A percentile compares a stretch with the other conserved stretches of the same genome.
Evolutionary conservation across 371 early-diverging fungal genomes (phyloP).

Genomic region (Caulochytrium protostelioides): DNA sequence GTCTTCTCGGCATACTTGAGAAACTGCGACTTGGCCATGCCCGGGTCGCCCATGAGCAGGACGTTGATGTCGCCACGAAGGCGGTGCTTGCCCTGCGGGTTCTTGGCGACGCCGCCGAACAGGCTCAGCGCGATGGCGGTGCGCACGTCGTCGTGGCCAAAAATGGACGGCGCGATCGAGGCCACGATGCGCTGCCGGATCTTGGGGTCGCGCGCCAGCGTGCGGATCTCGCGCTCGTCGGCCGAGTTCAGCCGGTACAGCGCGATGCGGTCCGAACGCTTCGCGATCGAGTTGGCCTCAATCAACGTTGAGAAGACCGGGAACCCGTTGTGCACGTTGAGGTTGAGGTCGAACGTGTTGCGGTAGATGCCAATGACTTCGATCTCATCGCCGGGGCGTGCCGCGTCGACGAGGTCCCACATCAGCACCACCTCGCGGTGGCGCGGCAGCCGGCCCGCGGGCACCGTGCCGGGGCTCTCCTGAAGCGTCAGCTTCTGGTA

Average conservation of each 20-base stretch:
- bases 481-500: conserved; percentile 95
- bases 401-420: conserved; percentile 94
- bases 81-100: conserved; percentile 72
- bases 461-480: conserved; percentile 94
- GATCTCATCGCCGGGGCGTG: conserved; percentile 96
- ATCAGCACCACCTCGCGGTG: conserved; percentile 85
- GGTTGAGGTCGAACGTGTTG: conserved; percentile 76
- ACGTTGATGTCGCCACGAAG: conserved; percentile 99
- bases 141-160: conserved; percentile 96
- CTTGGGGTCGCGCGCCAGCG: conserved; percentile 52
- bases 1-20: conserved; percentile 93
- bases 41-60: conserved; percentile 96
- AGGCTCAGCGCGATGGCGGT: conserved; percentile 84
- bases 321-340: conserved; percentile 89
- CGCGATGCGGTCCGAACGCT: conserved; percentile 70
- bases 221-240: conserved; percentile 62
- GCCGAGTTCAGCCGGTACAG: conserved; percentile 72
- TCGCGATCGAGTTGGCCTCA: conserved; percentile 81
- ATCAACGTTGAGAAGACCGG: conserved; percentile 93
- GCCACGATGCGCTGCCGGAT: conserved; percentile 76
- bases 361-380: conserved; percentile 94
- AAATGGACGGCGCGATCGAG: conserved; percentile 96
- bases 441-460: conserved; percentile 92
- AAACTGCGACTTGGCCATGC: conserved; percentile 98
- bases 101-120: conserved; percentile 94